Base-by-base conservation (phyloP, 176 grass and related monocot genomes). In the Carex scoparia region DNA sequence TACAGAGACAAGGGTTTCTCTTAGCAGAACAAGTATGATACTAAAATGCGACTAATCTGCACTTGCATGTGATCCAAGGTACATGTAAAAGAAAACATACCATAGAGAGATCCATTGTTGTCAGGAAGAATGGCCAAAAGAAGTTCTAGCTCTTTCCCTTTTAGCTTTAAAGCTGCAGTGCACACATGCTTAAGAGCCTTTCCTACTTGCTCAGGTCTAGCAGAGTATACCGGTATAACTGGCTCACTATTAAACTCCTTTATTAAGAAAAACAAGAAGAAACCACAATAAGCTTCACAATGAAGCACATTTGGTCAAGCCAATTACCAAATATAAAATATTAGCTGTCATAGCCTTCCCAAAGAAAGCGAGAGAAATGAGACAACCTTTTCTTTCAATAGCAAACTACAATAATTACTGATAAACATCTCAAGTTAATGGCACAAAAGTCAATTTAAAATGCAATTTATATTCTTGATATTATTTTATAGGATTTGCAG, bases 111-210 rank as follows among this genome's bases (percentile, higher is more conserved):
- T 38, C 97, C 97, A 81, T 99, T 99, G 84, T 99, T 99, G 82
- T 99, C 97, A 28, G 97, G 97, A 49, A 99, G 97, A 72, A 99
- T 99, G 48, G 48, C 97, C 68, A 99, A 76, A 87, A 99, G 91
- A 92, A 99, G 93, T 64, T 99, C 97, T 58, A 99, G 88, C 79
- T 99, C 97, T 94, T 96, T 99, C 32, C 97, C 97, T 86, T 94
- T 99, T 15, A 94, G 91, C 79, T 92, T 99, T 81, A 87, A 71
- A 88, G 97, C 85, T 86, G 92, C 80, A 88, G 94, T 96, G 84
- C 90, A 99, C 10, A 99, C 91, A 88, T 96, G 87, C 70, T 92
- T 95, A 79, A 99, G 88, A 69, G 97, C 91, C 88, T 94, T 99
- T 12, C 86, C 90, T 42, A 99, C 97, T 87, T 96, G 93, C 55